phyloP scores from a whole-genome alignment of 2,329 filamentous ascomycete genomes.

The Fusarium miscanthi region DNA sequence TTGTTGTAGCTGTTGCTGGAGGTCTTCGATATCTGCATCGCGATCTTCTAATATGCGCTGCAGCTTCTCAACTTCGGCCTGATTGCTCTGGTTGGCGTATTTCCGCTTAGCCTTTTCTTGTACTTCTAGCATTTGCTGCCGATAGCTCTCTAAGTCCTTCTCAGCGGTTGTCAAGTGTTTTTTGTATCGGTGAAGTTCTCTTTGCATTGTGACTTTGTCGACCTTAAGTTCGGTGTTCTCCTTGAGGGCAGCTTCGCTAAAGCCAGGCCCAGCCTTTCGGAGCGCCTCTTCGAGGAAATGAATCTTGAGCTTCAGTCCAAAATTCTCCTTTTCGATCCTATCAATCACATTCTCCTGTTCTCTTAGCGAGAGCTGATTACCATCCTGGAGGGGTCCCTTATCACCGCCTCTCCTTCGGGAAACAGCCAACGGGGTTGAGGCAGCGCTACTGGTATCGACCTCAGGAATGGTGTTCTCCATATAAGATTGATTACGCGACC shows the following conservation, averaged over 20 bases:
- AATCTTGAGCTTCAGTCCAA: slow-evolving; percentile 95
- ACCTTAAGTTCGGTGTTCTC: slow-evolving; percentile 98
- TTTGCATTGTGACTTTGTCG: slow-evolving; percentile 87
- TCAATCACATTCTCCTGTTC: slow-evolving; percentile 97
- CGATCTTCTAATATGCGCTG: slow-evolving; percentile 67
- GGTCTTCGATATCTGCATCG: slow-evolving; percentile 69
- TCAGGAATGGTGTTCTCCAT: slow-evolving; percentile 79
- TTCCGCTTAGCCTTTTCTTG: slow-evolving; percentile 84
- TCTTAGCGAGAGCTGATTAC: slow-evolving; percentile 89
- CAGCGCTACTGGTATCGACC: slow-evolving; percentile 80
- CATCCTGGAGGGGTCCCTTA: slow-evolving; percentile 80
- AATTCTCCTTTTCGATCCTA: slow-evolving; percentile 98
- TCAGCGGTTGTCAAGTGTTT: slow-evolving; percentile 87
- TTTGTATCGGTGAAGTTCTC: slow-evolving; percentile 86
- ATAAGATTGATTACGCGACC: slow-evolving; percentile 72
- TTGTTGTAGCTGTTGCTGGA: slow-evolving; percentile 69
- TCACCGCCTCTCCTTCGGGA: slow-evolving; percentile 71
- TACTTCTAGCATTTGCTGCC: slow-evolving; percentile 82
- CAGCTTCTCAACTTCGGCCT: slow-evolving; percentile 68
- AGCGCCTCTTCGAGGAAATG: slow-evolving; percentile 95
- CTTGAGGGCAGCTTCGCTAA: slow-evolving; percentile 87
- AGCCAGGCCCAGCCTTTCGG: slow-evolving; percentile 86
- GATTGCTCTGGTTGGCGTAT: slow-evolving; percentile 76
- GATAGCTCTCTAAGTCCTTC: slow-evolving; percentile 85
- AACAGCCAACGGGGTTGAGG: slow-evolving; percentile 83